These are phyloP conservation scores for Sicyos edulis DNA, from an alignment of 306 rosid genomes.

Conservation along the genomic window DNA sequence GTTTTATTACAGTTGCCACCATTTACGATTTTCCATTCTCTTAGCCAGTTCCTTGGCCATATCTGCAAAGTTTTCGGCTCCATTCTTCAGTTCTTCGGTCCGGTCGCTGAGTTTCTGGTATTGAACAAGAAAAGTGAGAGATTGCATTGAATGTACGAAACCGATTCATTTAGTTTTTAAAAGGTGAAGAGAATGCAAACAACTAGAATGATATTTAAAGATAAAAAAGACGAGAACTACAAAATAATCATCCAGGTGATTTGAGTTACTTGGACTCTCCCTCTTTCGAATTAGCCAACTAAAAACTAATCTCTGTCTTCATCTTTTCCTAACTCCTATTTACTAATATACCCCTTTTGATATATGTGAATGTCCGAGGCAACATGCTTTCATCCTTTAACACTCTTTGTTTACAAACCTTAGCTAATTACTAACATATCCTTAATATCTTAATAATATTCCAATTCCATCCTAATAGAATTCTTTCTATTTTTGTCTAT, in stretches of 20 bases:
- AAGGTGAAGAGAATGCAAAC: background rate
- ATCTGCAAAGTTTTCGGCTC: constrained; percentile 76
- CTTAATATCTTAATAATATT: background rate
- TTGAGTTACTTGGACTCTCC: background rate
- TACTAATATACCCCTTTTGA: background rate
- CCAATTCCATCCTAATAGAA: background rate
- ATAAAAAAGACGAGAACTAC: background rate
- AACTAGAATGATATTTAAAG: background rate
- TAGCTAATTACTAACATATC: too few relatives aligned
- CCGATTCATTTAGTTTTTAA: background rate
- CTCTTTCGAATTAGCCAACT: background rate
- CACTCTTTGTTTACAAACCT: too few relatives aligned
- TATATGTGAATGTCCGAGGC: too few relatives aligned
- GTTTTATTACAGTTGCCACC: constrained; percentile 70
- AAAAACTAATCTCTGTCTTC: background rate
- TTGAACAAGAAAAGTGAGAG: constrained; percentile 10
- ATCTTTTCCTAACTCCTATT: background rate
- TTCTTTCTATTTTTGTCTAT: background rate
- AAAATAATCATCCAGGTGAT: background rate
- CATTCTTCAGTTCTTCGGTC: constrained; percentile 60
- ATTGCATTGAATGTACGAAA: constrained; percentile 15
- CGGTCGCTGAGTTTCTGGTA: constrained; percentile 50
- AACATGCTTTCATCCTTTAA: too few relatives aligned
- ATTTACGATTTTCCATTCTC: constrained; percentile 80
- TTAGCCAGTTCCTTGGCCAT: constrained; percentile 70